Conservation (phyloP, 2,329 filamentous ascomycete genomes). For the Trichophyton mentagrophytes region DNA sequence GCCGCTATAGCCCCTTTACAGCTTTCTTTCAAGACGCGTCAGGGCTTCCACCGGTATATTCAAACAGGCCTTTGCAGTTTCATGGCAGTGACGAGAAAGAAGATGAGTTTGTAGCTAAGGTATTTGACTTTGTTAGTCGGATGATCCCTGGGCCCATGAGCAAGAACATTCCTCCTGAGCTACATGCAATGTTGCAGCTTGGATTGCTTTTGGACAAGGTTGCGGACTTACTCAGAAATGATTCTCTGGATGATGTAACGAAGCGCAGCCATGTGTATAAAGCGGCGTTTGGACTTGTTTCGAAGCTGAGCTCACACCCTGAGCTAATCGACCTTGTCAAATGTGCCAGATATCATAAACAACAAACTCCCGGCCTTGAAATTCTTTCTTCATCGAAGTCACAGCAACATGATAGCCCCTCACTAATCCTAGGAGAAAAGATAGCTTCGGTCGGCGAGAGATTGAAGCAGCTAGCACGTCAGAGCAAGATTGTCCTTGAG, state of each 20-base stretch:
- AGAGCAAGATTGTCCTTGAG: constrained; percentile 24
- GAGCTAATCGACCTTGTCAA: constrained; percentile 24
- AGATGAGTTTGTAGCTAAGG: constrained; percentile 18
- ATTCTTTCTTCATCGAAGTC: constrained; percentile 18
- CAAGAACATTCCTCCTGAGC: constrained; percentile 18
- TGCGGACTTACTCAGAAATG: constrained; percentile 30
- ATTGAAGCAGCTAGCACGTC: constrained; percentile 20
- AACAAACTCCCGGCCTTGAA: constrained; percentile 25
- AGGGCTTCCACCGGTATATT: neutral
- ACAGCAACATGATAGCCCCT: neutral
- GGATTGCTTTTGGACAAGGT: constrained; percentile 27
- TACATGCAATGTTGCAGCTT: constrained; percentile 24
- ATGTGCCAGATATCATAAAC: constrained; percentile 23
- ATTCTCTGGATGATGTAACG: constrained; percentile 28
- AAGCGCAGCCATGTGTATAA: constrained; percentile 26
- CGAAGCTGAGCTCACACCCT: constrained; percentile 22
- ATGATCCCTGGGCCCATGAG: constrained; percentile 8
- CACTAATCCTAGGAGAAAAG: constrained; percentile 9
- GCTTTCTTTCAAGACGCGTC: constrained; percentile 6
- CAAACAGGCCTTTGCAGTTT: constrained; percentile 6
- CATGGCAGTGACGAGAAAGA: constrained; percentile 9
- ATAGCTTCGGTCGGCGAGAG: constrained; percentile 12
- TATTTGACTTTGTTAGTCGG: constrained; percentile 17
- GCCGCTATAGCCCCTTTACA: constrained; percentile 5
- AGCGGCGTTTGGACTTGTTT: constrained; percentile 30